Base-by-base conservation (phyloP, 805 yeast genomes). In the Suhomyces kilbournensis region DNA sequence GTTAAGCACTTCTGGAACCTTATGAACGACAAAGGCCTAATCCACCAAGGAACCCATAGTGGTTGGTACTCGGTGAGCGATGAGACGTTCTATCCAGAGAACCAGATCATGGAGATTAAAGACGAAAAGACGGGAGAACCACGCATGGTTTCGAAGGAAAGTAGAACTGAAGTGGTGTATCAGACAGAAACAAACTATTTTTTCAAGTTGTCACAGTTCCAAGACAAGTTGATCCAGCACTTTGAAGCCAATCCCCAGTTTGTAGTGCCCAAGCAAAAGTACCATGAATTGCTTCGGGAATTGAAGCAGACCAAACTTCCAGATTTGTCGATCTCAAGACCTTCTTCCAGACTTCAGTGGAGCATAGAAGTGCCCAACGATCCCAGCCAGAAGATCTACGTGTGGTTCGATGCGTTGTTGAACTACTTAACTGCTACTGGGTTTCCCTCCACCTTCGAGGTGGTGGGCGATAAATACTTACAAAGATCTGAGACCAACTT, bases 51-150 rank as follows among this genome's bases (percentile, higher is more conserved):
- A 7, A 73, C 79, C 28, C 99, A 94, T 66, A 69, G 81, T 47
- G 99, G 99, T 1, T 94, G 98, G 98, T 94, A 94, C 65, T 89
- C 96, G 6, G 75, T 93, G 6, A 86, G 96, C 47, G 99, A 94
- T 64, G 99, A 94, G 69, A 87, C 97, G 1, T 94, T 94, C 63
- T 93, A 90, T 61, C 88, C 98, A 0, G 96, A 86, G 55, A 69
- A 82, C 2, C 96, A 91, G 66, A 83, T 90, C 23, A 80, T 76
- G 50, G 71, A 69, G 46, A 51, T 63, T 7, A 50, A 35, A 4
- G 66, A 61, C 46, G 49, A 47, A 9, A 57, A 55, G 26, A 60
- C 64, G 8, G 77, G 75, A 20, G 48, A 67, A 8, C 61, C 61
- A 23, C 68, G 53, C 63, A 75, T 57, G 72, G 66, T 76, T 34